These are phyloP conservation scores for Cynara cardunculus DNA, from an alignment of 129 eudicot genomes.

Conservation along the genomic window DNA sequence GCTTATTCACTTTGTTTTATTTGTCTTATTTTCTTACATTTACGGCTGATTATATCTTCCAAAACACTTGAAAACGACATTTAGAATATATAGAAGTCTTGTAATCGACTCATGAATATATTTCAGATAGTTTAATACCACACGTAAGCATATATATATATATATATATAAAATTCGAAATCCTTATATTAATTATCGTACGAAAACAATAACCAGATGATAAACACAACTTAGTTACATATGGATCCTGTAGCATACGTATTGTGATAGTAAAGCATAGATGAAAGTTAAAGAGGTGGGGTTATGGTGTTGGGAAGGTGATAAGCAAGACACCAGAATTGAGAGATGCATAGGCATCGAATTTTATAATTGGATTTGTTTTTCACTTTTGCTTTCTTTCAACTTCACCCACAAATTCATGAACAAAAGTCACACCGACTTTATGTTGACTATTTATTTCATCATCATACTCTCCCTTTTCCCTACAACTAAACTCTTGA, in stretches of 20 bases:
- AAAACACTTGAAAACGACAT: neutral
- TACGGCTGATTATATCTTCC: neutral
- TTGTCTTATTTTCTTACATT: neutral
- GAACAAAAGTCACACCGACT: neutral
- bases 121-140: neutral
- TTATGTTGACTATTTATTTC: neutral
- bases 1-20: neutral
- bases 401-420: neutral
- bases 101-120: neutral
- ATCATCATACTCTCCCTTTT: neutral
- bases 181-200: neutral
- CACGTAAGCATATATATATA: neutral
- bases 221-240: neutral
- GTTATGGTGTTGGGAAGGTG: neutral
- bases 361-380: neutral
- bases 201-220: neutral
- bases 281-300: neutral
- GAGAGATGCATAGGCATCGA: neutral
- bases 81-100: neutral
- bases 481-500: neutral
- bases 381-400: neutral
- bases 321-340: neutral
- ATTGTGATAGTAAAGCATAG: neutral
- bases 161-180: neutral
- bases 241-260: neutral